phyloP scores from a whole-genome alignment of 2,329 filamentous ascomycete genomes.

The Diplodia mutila region DNA sequence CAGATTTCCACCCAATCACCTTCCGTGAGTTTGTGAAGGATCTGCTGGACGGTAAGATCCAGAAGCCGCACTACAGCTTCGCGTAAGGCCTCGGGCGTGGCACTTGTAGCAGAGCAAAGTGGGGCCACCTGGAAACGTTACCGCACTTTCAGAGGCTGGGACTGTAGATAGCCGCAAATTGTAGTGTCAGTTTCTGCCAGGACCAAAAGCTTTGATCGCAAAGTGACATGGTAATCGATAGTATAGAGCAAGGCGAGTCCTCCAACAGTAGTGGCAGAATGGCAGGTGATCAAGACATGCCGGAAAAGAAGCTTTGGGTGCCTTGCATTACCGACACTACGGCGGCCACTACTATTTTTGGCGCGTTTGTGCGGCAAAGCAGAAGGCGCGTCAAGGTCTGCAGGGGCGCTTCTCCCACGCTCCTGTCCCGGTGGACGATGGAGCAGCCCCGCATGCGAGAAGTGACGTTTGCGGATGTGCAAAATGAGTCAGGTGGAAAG shows the following conservation, averaged over 20 bases:
- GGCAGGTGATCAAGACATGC: neutral
- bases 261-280: neutral
- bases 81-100: neutral
- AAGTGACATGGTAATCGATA: neutral
- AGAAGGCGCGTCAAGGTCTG: neutral
- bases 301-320: neutral
- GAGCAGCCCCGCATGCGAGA: neutral
- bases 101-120: neutral
- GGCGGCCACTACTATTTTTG: neutral
- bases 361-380: neutral
- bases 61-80: neutral
- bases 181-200: neutral
- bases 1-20: slow-evolving; percentile 46
- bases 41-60: neutral
- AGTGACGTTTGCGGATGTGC: neutral
- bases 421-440: neutral
- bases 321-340: neutral
- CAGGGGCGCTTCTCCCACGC: neutral
- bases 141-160: neutral
- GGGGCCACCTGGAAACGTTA: neutral
- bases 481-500: neutral
- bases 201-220: neutral
- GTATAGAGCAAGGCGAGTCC: neutral
- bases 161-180: neutral
- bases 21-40: slow-evolving; percentile 3